phyloP scores from a whole-genome alignment of 805 yeast species.

The Ogataea chonburiensis region DNA sequence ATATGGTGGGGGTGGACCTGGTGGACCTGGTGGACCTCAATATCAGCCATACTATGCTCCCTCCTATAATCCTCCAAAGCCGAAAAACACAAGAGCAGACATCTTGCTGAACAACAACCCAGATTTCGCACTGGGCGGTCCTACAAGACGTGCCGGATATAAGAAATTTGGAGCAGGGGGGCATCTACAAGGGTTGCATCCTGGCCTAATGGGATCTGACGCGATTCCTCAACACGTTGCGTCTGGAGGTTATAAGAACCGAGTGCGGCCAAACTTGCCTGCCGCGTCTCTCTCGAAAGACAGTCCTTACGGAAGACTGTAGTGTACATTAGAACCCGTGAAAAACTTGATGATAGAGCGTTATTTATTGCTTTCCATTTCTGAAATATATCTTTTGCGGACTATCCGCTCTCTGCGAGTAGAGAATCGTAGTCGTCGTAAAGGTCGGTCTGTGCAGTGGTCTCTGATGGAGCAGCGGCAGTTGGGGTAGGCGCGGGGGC shows the following conservation, averaged over 20 bases:
- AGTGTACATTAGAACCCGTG: slow-evolving; percentile 10
- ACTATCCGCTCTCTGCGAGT: slow-evolving; percentile 9
- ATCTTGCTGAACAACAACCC: slow-evolving; percentile 47
- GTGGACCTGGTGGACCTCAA: slow-evolving; percentile 1
- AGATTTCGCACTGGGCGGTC: slow-evolving; percentile 39
- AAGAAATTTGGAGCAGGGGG: slow-evolving; percentile 25
- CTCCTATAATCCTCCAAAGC: slow-evolving; percentile 12
- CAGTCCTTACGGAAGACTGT: slow-evolving; percentile 42
- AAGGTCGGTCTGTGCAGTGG: slow-evolving; percentile 1
- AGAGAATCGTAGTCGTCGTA: slow-evolving; percentile 4
- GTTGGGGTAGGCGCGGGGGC: not conserved
- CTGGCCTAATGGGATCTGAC: slow-evolving; percentile 13
- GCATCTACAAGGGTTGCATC: slow-evolving; percentile 9
- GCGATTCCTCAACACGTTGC: slow-evolving; percentile 20
- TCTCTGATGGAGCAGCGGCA: not conserved
- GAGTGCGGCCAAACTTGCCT: slow-evolving; percentile 35
- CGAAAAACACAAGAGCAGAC: slow-evolving; percentile 36
- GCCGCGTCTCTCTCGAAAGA: slow-evolving; percentile 42
- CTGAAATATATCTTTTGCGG: slow-evolving; percentile 8
- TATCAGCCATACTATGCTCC: slow-evolving; percentile 14
- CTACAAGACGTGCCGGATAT: slow-evolving; percentile 19
- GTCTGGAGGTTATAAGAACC: slow-evolving; percentile 24
- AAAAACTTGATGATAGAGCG: slow-evolving; percentile 6
- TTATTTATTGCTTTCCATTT: slow-evolving; percentile 11
- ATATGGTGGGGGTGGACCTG: slow-evolving; percentile 5